Conservation (phyloP, 2,329 filamentous ascomycete species). For the Sporothrix protearum region DNA sequence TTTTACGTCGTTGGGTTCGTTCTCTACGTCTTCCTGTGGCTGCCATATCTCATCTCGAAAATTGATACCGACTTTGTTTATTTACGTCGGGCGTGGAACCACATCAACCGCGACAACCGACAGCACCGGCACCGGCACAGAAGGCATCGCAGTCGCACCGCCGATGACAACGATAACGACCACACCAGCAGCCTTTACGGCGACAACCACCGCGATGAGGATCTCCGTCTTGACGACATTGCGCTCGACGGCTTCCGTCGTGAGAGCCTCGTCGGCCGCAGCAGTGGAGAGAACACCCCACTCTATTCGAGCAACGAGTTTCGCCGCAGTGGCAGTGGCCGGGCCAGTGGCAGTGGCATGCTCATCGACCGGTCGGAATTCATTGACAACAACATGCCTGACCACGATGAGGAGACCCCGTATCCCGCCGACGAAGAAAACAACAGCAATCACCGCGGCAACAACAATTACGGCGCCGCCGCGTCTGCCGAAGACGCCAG, state of each 20-base stretch:
- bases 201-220: not conserved
- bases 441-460: not conserved
- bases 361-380: not conserved
- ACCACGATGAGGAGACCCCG: not conserved
- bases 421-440: not conserved
- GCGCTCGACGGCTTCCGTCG: too few relatives aligned
- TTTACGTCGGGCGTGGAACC: too few relatives aligned
- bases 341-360: not conserved
- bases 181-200: too few relatives aligned
- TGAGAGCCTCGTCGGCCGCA: not conserved
- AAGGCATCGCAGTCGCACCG: too few relatives aligned
- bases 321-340: not conserved
- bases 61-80: not conserved
- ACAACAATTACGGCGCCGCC: too few relatives aligned
- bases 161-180: too few relatives aligned
- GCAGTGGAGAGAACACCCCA: too few relatives aligned
- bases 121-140: too few relatives aligned
- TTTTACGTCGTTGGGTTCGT: not conserved
- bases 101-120: too few relatives aligned
- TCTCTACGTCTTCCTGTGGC: not conserved
- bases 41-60: not conserved
- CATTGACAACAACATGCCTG: not conserved
- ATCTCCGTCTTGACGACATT: not conserved
- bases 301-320: too few relatives aligned
- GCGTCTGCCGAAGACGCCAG: too few relatives aligned